Conservation (phyloP, 1,139 yeast genomes). For the Candida anutae region DNA sequence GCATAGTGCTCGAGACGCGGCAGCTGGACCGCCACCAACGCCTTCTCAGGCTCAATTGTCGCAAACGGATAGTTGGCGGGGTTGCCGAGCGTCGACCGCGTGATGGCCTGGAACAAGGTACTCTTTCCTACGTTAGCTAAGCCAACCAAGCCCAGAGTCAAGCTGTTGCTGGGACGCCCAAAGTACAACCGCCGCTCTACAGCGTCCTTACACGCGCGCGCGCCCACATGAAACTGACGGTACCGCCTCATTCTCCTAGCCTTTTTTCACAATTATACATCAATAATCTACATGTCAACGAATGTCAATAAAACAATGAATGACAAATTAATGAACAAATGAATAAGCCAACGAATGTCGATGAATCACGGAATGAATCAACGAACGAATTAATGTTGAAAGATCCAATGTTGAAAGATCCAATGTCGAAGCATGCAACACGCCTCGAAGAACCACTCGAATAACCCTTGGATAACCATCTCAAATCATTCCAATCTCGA, state of each 20-base stretch:
- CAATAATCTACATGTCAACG: no score
- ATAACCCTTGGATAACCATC: no score
- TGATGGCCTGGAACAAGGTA: constrained; percentile 59
- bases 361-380: no score
- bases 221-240: neutral
- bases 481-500: no score
- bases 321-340: neutral
- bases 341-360: no score
- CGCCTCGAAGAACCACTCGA: no score
- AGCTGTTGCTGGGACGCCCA: constrained; percentile 50
- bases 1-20: constrained; percentile 37
- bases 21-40: constrained; percentile 52
- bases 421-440: no score
- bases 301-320: neutral
- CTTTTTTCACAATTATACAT: no score
- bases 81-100: constrained; percentile 60
- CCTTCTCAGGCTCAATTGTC: constrained; percentile 68
- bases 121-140: constrained; percentile 75
- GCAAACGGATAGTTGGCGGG: constrained; percentile 82
- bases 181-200: constrained; percentile 20
- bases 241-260: no score
- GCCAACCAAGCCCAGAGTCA: constrained; percentile 58
- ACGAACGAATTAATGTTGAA: no score
- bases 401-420: no score
- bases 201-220: neutral